Percentiles rank a stretch among this genome's conserved stretches.
These are phyloP conservation scores for Melastoma candidum DNA, from an alignment of 441 rosid species.

Conservation along the genomic window DNA sequence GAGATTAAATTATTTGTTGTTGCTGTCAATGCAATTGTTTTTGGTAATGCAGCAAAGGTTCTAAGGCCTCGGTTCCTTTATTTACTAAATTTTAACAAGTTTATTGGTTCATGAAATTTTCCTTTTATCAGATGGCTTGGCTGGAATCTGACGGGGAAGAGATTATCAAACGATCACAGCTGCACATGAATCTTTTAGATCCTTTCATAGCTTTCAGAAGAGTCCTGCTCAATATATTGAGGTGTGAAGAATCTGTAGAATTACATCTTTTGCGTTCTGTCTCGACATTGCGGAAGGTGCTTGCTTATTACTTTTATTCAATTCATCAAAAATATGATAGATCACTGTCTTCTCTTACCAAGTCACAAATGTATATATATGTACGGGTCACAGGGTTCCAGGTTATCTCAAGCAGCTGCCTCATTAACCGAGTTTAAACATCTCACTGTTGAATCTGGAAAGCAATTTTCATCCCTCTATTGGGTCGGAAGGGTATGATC, in stretches of 20 bases:
- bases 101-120: slow-evolving; percentile 13
- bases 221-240: slow-evolving; percentile 74
- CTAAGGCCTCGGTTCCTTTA: too few species aligned
- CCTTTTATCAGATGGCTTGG: slow-evolving; percentile 57
- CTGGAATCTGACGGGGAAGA: slow-evolving; percentile 70
- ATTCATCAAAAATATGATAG: slow-evolving; percentile 7
- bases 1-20: too few species aligned
- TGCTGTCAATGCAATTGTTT: too few species aligned
- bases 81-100: slow-evolving; percentile 4
- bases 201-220: slow-evolving; percentile 92
- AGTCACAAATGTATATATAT: slow-evolving; percentile 11
- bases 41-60: too few species aligned
- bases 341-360: slow-evolving; percentile 10
- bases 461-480: slow-evolving; percentile 39
- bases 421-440: slow-evolving; percentile 83
- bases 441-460: slow-evolving; percentile 38
- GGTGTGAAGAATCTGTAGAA: slow-evolving; percentile 47
- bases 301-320: slow-evolving; percentile 6
- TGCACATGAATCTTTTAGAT: slow-evolving; percentile 92
- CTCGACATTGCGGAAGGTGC: slow-evolving; percentile 88
- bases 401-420: slow-evolving; percentile 88
- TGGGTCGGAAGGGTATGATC: slow-evolving; percentile 81
- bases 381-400: slow-evolving; percentile 48
- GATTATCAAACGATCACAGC: slow-evolving; percentile 56
- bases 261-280: slow-evolving; percentile 91